Evolutionary conservation across 169 alveolate species (phyloP).

Genomic region (Theileria luwenshuni): DNA sequence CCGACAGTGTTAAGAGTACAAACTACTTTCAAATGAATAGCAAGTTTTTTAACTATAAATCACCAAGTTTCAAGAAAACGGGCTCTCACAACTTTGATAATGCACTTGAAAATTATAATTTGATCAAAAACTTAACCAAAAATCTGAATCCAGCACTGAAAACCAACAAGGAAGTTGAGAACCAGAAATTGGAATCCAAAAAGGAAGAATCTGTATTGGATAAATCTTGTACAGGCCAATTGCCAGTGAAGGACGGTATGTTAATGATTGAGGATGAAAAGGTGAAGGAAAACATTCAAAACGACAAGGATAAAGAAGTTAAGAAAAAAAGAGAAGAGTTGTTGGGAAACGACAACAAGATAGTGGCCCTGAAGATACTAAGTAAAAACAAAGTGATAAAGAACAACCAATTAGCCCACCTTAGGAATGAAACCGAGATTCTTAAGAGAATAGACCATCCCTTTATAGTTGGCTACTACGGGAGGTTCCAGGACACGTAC

Average conservation of each 20-base stretch:
- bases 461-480: conserved; percentile 75
- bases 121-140: too few species aligned
- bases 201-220: too few species aligned
- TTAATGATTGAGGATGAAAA: not conserved
- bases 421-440: conserved; percentile 67
- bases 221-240: too few species aligned
- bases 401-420: conserved; percentile 71
- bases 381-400: conserved; percentile 69
- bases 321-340: not conserved
- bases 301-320: not conserved
- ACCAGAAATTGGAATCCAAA: too few species aligned
- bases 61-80: too few species aligned
- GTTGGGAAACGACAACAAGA: not conserved
- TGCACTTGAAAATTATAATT: too few species aligned
- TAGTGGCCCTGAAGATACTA: conserved; percentile 72
- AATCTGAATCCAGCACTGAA: too few species aligned
- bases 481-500: conserved; percentile 75
- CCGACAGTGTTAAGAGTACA: too few species aligned
- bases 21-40: too few species aligned
- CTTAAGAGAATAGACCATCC: conserved; percentile 74
- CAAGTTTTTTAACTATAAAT: too few species aligned
- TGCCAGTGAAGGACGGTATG: not conserved
- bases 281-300: not conserved
- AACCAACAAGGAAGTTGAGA: too few species aligned
- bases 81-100: too few species aligned